Conservation (phyloP, 1,139 yeast genomes). For the Zygosaccharomyces pseudobailii region DNA sequence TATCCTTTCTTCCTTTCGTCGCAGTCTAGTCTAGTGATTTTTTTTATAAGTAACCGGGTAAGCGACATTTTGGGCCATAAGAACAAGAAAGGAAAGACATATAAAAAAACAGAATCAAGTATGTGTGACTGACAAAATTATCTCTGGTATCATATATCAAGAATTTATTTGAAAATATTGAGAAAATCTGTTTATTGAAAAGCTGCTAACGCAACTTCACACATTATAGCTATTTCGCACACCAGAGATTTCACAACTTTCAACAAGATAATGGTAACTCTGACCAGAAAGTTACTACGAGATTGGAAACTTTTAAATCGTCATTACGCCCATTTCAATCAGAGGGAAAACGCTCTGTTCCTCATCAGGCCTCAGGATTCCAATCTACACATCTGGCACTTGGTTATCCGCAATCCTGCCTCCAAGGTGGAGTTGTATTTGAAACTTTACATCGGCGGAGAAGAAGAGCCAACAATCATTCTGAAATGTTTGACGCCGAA, state of each 20-base stretch:
- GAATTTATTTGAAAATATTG: not conserved
- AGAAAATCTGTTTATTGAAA: not conserved
- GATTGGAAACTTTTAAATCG: conserved; percentile 30
- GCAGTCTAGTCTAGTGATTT: too few relatives aligned
- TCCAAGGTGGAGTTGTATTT: conserved; percentile 23
- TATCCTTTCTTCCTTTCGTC: too few relatives aligned
- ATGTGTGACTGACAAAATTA: not conserved
- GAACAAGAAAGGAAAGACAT: not conserved
- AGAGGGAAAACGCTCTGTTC: conserved; percentile 8
- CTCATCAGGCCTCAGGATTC: conserved; percentile 32
- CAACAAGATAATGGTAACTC: conserved; percentile 14
- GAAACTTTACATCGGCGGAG: conserved; percentile 19
- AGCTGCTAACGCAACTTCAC: not conserved
- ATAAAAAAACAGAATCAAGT: not conserved
- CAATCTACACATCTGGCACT: conserved; percentile 31
- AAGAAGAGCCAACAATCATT: conserved; percentile 20
- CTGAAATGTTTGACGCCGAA: conserved; percentile 31
- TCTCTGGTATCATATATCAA: not conserved
- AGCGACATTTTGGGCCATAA: not conserved
- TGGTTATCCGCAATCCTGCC: conserved; percentile 21
- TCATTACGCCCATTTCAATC: conserved; percentile 8
- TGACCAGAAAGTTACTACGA: conserved; percentile 26
- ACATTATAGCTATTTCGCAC: not conserved
- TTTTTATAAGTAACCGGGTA: not conserved
- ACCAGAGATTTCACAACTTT: not conserved